These are phyloP conservation scores for Naganishia sp. DNA, from an alignment of 1,284 basidiomycete species.

Conservation along the genomic window DNA sequence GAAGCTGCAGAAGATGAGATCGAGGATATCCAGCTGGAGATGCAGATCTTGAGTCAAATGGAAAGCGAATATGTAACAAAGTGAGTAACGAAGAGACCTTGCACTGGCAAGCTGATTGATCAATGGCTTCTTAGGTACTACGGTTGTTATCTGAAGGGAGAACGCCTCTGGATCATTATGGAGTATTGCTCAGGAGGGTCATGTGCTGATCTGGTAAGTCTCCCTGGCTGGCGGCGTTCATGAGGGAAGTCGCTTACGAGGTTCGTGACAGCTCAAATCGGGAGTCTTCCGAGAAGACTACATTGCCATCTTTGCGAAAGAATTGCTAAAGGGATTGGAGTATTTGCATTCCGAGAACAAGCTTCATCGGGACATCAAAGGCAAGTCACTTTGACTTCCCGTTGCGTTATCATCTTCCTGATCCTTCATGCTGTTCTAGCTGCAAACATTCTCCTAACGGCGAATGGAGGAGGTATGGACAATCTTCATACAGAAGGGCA, in stretches of 20 bases:
- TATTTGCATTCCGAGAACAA: constrained; percentile 96
- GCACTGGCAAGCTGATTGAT: neutral
- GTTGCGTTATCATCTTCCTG: neutral
- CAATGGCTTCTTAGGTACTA: constrained; percentile 68
- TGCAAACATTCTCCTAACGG: constrained; percentile 90
- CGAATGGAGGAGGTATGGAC: constrained; percentile 69
- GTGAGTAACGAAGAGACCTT: constrained; percentile 53
- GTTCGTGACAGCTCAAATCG: constrained; percentile 79
- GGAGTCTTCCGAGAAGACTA: constrained; percentile 97
- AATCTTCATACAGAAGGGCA: neutral
- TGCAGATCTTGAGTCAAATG: constrained; percentile 95
- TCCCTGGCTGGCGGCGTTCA: constrained; percentile 23
- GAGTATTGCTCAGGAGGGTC: constrained; percentile 71
- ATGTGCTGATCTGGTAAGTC: constrained; percentile 57
- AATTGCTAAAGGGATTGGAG: constrained; percentile 83
- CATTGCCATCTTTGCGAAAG: constrained; percentile 93
- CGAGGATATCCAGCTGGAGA: constrained; percentile 99
- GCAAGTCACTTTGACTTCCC: constrained; percentile 55
- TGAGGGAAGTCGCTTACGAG: neutral
- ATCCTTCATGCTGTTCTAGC: constrained; percentile 57
- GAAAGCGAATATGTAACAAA: constrained; percentile 95
- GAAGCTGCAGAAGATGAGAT: constrained; percentile 99
- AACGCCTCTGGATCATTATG: constrained; percentile 98
- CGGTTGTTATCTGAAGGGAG: constrained; percentile 92
- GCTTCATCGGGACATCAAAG: constrained; percentile 97